These are phyloP conservation scores for Dothiorella sarmentorum DNA, from an alignment of 2,329 filamentous ascomycete species.

Conservation along the genomic window DNA sequence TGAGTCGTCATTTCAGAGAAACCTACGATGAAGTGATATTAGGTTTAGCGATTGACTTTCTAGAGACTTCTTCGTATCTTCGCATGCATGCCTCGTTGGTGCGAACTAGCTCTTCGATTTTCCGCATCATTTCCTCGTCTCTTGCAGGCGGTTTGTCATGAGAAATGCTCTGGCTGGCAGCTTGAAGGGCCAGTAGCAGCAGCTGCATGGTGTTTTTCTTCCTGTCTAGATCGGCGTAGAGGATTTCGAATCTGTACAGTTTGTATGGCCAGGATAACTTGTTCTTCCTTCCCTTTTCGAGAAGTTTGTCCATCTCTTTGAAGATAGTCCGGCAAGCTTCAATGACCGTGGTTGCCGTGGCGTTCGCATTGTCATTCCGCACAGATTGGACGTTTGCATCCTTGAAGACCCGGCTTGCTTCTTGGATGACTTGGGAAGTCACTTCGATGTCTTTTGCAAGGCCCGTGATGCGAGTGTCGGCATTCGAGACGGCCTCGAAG, in stretches of 20 bases:
- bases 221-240: neutral
- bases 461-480: neutral
- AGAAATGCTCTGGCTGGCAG: neutral
- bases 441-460: neutral
- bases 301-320: neutral
- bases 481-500: neutral
- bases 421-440: neutral
- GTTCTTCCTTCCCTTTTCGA: neutral
- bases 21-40: too few relatives aligned
- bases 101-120: neutral
- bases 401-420: neutral
- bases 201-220: neutral
- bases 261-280: neutral
- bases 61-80: neutral
- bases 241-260: neutral
- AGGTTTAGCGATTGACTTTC: too few relatives aligned
- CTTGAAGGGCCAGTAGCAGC: neutral
- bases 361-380: neutral
- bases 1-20: too few relatives aligned
- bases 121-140: neutral
- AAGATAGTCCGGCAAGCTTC: neutral
- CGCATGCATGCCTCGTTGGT: neutral
- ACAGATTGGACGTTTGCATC: neutral
- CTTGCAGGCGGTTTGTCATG: neutral
- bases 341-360: neutral